Evolutionary conservation across 176 grass and related monocot genomes (phyloP).

Genomic region (Pharus latifolius): DNA sequence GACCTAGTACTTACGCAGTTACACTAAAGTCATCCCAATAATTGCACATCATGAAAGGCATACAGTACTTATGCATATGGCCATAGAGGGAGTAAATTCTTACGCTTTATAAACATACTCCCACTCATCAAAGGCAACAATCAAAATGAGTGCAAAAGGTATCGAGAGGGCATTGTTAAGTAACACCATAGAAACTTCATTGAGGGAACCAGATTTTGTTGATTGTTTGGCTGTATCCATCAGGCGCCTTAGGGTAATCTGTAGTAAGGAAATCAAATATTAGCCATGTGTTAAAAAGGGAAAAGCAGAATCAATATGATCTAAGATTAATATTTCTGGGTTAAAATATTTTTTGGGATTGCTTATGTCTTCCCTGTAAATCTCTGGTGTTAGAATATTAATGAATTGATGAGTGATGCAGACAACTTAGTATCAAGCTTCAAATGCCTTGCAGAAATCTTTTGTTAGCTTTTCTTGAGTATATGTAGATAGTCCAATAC

Average conservation of each 20-base stretch:
- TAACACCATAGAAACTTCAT: conserved; percentile 90
- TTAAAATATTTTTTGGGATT: not conserved
- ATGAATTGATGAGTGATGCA: not conserved
- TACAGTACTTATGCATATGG: not conserved
- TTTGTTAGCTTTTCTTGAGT: not conserved
- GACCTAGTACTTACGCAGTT: not conserved
- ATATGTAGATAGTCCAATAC: not conserved
- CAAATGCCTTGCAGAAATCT: not conserved
- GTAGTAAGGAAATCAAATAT: not conserved
- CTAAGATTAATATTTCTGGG: not conserved
- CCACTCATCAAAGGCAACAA: conserved; percentile 69
- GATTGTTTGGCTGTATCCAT: conserved; percentile 84
- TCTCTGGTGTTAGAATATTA: not conserved
- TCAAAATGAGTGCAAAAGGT: conserved; percentile 62
- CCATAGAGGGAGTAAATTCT: conserved; percentile 9
- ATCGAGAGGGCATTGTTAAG: conserved; percentile 82
- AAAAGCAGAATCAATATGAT: not conserved
- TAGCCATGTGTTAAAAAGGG: not conserved
- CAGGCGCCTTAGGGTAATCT: conserved; percentile 52
- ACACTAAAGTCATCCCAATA: not conserved
- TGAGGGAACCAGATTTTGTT: conserved; percentile 74
- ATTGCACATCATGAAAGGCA: not conserved
- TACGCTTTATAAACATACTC: conserved; percentile 77
- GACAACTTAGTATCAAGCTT: not conserved
- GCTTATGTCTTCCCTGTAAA: not conserved